A percentile compares a stretch with the other conserved stretches of the same genome.
phyloP scores from a whole-genome alignment of 331 rosid species.

The Malus hybrid region DNA sequence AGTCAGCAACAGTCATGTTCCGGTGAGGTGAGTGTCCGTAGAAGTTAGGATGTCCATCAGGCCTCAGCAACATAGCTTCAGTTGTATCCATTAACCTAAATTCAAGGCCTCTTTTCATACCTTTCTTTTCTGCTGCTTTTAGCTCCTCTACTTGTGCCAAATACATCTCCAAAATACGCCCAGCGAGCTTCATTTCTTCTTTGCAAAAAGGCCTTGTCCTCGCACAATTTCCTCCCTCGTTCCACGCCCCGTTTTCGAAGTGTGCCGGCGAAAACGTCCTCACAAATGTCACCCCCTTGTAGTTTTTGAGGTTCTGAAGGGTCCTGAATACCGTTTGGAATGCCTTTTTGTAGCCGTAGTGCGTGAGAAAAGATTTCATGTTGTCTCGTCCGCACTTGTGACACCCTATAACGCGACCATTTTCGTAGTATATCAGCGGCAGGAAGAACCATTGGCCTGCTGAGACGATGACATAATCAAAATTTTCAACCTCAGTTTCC shows the following conservation, averaged over 20 bases:
- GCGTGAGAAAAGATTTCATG: slow-evolving; percentile 24
- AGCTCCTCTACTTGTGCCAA: slow-evolving; percentile 51
- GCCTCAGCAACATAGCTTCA: slow-evolving; percentile 65
- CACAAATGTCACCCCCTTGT: slow-evolving; percentile 59
- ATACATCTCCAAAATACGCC: slow-evolving; percentile 31
- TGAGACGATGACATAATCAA: slow-evolving; percentile 65
- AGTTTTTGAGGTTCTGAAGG: slow-evolving; percentile 26
- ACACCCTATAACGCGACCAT: slow-evolving; percentile 48
- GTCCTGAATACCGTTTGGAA: slow-evolving; percentile 53
- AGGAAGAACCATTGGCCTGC: slow-evolving; percentile 89
- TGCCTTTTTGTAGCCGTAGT: slow-evolving; percentile 55
- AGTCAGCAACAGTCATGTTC: slow-evolving; percentile 47
- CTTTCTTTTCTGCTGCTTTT: slow-evolving; percentile 37
- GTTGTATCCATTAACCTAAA: slow-evolving; percentile 57
- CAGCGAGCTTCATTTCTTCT: slow-evolving; percentile 32
- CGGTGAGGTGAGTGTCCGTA: slow-evolving; percentile 37
- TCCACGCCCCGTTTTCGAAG: slow-evolving; percentile 85
- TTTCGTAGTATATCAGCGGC: slow-evolving; percentile 44
- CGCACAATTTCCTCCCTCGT: slow-evolving; percentile 74
- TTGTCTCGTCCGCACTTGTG: slow-evolving; percentile 39
- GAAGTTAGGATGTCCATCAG: slow-evolving; percentile 78
- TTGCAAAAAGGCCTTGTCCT: slow-evolving; percentile 56
- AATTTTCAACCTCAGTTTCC: slow-evolving; percentile 36
- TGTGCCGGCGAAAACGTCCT: slow-evolving; percentile 91
- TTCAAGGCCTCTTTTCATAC: slow-evolving; percentile 36